Percentiles rank a stretch among this genome's conserved stretches.
Evolutionary conservation across 179 eudicot genomes (phyloP).

Genomic region (Gypsophila paniculata): DNA sequence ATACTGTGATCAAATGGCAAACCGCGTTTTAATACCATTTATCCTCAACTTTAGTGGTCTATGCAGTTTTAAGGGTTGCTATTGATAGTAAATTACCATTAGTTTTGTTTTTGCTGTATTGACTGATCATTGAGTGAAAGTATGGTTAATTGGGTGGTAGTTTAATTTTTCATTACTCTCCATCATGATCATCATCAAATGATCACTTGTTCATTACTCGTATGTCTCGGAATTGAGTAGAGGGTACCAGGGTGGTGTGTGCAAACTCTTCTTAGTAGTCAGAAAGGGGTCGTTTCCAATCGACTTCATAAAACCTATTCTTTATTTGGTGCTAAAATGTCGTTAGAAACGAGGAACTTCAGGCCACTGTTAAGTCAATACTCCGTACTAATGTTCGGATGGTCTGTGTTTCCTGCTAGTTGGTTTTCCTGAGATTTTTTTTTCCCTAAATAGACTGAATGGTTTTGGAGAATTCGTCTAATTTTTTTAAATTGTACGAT

Average conservation of each 20-base stretch:
- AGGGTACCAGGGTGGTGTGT: neutral
- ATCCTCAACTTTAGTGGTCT: constrained; percentile 2
- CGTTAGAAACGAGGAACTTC: neutral
- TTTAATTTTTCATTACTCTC: neutral
- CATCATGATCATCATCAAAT: neutral
- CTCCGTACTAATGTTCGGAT: too few relatives aligned
- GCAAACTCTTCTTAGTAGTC: too few relatives aligned
- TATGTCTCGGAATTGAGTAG: neutral
- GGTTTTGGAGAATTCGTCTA: neutral
- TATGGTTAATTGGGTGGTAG: neutral
- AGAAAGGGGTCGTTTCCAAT: neutral
- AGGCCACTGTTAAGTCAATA: too few relatives aligned
- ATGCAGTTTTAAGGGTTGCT: neutral
- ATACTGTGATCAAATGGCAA: neutral
- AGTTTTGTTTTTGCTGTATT: neutral
- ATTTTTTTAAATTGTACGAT: neutral
- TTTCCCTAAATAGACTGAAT: neutral
- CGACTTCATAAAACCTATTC: neutral
- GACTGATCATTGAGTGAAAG: neutral
- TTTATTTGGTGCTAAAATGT: neutral
- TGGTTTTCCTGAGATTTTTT: neutral
- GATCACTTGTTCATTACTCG: neutral
- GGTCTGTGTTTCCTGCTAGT: neutral
- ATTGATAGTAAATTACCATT: neutral
- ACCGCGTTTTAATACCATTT: neutral